These are phyloP conservation scores for Gaeumannomyces sp. DNA, from an alignment of 2,329 filamentous ascomycete genomes.

Conservation along the genomic window DNA sequence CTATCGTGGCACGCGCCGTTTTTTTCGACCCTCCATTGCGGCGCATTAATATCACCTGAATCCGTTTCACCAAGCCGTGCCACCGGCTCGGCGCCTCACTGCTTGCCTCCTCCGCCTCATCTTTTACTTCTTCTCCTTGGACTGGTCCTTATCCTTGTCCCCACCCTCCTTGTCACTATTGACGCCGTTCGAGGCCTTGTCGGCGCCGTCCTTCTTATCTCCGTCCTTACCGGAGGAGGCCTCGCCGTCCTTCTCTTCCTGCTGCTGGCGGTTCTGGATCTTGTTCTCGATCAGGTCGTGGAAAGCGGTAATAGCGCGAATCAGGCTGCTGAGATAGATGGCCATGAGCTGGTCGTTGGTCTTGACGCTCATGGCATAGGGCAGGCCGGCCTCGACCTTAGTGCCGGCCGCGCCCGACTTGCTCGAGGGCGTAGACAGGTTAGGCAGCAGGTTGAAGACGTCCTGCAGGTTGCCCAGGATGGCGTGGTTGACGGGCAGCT, in stretches of 20 bases:
- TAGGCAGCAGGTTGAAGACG: constrained; percentile 96
- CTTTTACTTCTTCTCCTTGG: constrained; percentile 50
- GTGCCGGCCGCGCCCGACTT: constrained; percentile 50
- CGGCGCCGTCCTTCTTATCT: constrained; percentile 49
- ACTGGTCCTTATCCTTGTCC: constrained; percentile 50
- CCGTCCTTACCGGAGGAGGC: constrained; percentile 63
- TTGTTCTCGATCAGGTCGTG: constrained; percentile 99
- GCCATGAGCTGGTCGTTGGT: constrained; percentile 99
- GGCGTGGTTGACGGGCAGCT: constrained; percentile 92
- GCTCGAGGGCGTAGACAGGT: constrained; percentile 70
- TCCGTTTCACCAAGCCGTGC: background rate
- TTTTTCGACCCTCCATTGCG: constrained; percentile 2
- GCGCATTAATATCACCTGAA: constrained; percentile 11
- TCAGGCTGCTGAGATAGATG: constrained; percentile 94
- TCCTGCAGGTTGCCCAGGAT: constrained; percentile 98
- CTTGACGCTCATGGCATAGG: constrained; percentile 97
- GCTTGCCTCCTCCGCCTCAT: constrained; percentile 31
- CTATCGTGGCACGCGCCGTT: background rate
- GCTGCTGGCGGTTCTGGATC: constrained; percentile 96
- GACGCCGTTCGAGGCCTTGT: constrained; percentile 27
- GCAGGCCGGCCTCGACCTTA: constrained; percentile 72
- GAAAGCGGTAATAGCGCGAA: constrained; percentile 96
- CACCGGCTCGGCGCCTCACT: constrained; percentile 12
- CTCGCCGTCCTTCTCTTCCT: constrained; percentile 90
- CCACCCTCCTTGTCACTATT: constrained; percentile 33